Conservation (phyloP, 345 rosid species). For the Durio zibethinus region DNA sequence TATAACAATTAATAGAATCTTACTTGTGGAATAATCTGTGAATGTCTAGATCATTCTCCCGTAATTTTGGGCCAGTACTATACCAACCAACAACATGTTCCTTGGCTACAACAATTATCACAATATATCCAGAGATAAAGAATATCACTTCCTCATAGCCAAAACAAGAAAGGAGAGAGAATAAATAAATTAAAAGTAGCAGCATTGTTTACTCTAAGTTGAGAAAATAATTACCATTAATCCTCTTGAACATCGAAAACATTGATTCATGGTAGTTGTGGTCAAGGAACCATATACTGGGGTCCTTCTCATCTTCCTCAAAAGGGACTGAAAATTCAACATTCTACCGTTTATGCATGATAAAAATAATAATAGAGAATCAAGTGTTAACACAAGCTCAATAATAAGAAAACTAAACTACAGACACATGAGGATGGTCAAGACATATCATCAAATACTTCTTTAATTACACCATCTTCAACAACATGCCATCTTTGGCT, state of each 20-base stretch:
- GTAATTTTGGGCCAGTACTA: conserved; percentile 87
- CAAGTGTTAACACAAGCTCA: background rate
- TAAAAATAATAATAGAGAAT: background rate
- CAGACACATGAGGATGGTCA: background rate
- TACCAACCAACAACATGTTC: conserved; percentile 99
- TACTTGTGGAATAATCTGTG: conserved; percentile 72
- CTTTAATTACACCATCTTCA: background rate
- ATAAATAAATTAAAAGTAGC: background rate
- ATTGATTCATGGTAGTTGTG: conserved; percentile 94
- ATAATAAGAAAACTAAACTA: background rate
- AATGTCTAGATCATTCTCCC: conserved; percentile 85
- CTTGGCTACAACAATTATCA: conserved; percentile 57
- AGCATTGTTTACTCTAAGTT: background rate
- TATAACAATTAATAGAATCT: conserved; percentile 16
- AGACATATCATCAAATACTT: background rate
- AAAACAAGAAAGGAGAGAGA: background rate
- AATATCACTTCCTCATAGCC: background rate
- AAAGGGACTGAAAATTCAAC: conserved; percentile 63
- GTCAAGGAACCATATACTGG: conserved; percentile 93
- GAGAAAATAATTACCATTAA: conserved; percentile 50
- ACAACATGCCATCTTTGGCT: background rate
- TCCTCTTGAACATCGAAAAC: conserved; percentile 98
- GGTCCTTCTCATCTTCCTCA: conserved; percentile 93
- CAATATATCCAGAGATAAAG: background rate
- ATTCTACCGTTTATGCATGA: background rate